Base-by-base conservation (phyloP, 2,329 filamentous ascomycete species). In the Cercospora beticola region DNA sequence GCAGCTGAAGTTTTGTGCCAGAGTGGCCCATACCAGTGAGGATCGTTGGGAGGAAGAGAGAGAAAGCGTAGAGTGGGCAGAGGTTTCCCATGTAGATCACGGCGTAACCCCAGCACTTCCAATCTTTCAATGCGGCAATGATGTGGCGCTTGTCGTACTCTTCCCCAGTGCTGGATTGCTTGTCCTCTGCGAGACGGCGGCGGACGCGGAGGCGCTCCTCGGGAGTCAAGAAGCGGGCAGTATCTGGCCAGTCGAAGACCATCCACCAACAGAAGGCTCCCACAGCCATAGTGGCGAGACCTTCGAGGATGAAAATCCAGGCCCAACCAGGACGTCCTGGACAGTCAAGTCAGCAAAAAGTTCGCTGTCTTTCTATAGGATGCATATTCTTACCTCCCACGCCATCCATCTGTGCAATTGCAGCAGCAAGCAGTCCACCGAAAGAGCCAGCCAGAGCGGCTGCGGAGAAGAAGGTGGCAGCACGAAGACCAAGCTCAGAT, bases 381-480 rank as follows among this genome's bases (percentile, higher is more conserved):
- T 74, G 33, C n/a, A 70, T 72, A 7, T 64, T 49, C 28, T 84
- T 80, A 1, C 84, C 84, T 2, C 84, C 86, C 9, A 90, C 80
- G 1, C 90, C 89, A 67, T 89, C 82, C 88, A 93, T 91, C 60
- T 88, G 84, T 43, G 87, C 85, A 71, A 93, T 93, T 0, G 86
- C 90, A 2, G 90, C 90, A 0, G 91, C 90, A 3, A 93, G 84
- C 1, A 93, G 85, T 3, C 91, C 91, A 75, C 90, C 90, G 71
- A 93, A 93, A 0, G 89, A 93, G 0, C 92, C 92, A 0, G 92
- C 90, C 0, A 95, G 81, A 0, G 92, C 91, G 0, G 92, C 92
- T 0, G 92, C 91, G 0, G 91, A 93, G 82, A 95, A 96, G 83
- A 95, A 94, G 66, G 93, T 88, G 14, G 92, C 91, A 70, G 90